phyloP scores from a whole-genome alignment of 768 basidiomycete genomes.

The Lentinula aciculospora region DNA sequence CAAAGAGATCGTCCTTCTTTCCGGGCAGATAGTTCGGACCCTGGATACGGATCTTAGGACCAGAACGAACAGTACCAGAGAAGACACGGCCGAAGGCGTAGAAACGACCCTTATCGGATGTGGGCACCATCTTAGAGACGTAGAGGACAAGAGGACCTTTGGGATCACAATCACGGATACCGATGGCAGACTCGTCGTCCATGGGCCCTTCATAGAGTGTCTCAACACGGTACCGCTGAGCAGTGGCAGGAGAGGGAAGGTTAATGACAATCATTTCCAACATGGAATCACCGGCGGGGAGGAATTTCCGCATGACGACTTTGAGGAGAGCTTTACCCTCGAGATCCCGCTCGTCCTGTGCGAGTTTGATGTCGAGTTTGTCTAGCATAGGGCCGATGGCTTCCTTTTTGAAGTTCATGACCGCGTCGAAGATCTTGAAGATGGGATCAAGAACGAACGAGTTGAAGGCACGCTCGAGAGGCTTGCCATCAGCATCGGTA shows the following conservation, averaged over 20 bases:
- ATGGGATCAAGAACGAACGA: constrained; percentile 98
- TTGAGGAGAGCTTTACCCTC: constrained; percentile 97
- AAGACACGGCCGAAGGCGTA: constrained; percentile 99
- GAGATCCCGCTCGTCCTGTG: constrained; percentile 82
- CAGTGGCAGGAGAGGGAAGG: constrained; percentile 94
- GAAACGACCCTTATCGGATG: constrained; percentile 99
- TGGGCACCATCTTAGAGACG: constrained; percentile 99
- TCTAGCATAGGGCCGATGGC: constrained; percentile 77
- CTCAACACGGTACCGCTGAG: constrained; percentile 98
- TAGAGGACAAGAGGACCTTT: constrained; percentile 95
- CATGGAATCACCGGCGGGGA: constrained; percentile 97
- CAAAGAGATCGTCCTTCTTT: constrained; percentile 96
- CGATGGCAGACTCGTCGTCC: constrained; percentile 99
- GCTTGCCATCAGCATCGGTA: constrained; percentile 74
- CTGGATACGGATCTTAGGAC: constrained; percentile 99
- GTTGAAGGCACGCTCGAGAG: constrained; percentile 98
- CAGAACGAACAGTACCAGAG: constrained; percentile 94
- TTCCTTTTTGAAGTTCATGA: constrained; percentile 99
- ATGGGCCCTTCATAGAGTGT: constrained; percentile 99
- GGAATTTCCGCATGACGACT: constrained; percentile 98
- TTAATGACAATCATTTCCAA: constrained; percentile 99
- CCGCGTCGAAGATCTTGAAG: constrained; percentile 95
- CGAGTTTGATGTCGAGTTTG: constrained; percentile 92
- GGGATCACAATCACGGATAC: constrained; percentile 97
- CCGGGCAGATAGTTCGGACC: constrained; percentile 98